phyloP scores from a whole-genome alignment of 495 filamentous ascomycete genomes.

The Immersiella caudata region DNA sequence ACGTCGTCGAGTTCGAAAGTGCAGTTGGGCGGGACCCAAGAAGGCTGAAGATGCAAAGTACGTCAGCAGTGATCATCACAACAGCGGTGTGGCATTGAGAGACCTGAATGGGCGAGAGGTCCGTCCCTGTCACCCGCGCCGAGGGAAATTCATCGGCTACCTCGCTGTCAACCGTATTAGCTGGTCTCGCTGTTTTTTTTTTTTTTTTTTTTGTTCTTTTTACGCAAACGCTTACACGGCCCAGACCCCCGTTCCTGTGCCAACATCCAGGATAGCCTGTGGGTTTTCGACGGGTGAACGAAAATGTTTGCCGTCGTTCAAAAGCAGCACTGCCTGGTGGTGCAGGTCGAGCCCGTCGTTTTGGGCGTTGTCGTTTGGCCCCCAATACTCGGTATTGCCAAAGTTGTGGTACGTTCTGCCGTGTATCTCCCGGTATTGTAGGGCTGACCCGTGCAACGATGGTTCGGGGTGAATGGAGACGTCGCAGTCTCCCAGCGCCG shows the following conservation, averaged over 20 bases:
- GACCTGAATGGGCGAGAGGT: background rate
- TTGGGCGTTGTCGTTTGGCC: constrained; percentile 1
- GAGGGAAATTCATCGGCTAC: background rate
- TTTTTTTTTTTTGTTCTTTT: background rate
- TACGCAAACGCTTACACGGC: background rate
- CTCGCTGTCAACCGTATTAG: background rate
- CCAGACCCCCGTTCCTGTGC: background rate
- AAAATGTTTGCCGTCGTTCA: background rate
- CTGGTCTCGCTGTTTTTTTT: background rate
- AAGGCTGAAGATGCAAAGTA: background rate
- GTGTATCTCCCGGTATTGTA: background rate
- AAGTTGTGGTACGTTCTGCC: constrained; percentile 1
- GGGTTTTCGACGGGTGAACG: background rate
- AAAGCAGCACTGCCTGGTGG: background rate
- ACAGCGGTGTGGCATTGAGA: background rate
- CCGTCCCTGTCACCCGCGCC: background rate
- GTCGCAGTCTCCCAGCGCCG: background rate
- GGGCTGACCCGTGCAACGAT: background rate
- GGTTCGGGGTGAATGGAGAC: background rate
- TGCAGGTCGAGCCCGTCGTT: background rate
- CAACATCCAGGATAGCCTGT: background rate
- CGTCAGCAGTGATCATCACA: background rate
- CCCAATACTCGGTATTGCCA: constrained; percentile 6
- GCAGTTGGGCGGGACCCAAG: constrained; percentile 1
- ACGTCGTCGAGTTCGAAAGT: constrained; percentile 1